Conservation (phyloP, 495 filamentous ascomycete species). For the Xylaria longipes region DNA sequence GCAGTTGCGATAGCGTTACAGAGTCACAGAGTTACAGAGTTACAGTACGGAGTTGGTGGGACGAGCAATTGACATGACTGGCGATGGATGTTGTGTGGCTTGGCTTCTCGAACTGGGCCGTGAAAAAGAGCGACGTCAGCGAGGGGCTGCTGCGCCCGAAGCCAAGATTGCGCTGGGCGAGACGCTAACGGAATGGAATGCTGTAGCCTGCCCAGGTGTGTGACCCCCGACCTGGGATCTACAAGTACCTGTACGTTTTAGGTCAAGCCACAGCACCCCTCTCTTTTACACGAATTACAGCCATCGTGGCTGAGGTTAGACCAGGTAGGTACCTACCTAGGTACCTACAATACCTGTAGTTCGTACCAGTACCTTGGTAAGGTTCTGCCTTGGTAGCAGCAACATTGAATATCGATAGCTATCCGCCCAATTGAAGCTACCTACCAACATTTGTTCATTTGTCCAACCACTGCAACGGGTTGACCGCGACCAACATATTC, state of each 20-base stretch:
- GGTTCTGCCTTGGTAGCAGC: too few relatives aligned
- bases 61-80: not conserved
- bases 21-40: not conserved
- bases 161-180: constrained; percentile 1
- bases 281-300: too few relatives aligned
- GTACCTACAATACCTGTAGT: too few relatives aligned
- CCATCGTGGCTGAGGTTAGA: not conserved
- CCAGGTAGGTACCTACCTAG: not conserved
- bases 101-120: not conserved
- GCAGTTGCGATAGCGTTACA: not conserved
- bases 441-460: too few relatives aligned
- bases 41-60: not conserved
- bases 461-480: too few relatives aligned
- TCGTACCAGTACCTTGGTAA: not conserved
- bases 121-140: constrained; percentile 32
- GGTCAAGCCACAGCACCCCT: too few relatives aligned
- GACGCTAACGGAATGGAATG: too few relatives aligned
- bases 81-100: constrained; percentile 12
- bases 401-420: not conserved
- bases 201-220: too few relatives aligned
- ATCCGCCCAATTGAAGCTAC: too few relatives aligned
- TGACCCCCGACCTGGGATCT: too few relatives aligned
- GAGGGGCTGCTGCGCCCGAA: constrained; percentile 27
- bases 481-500: too few relatives aligned
- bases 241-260: too few relatives aligned